Percentiles rank a stretch among this genome's conserved stretches.
Conservation (phyloP, 176 grass and related monocot species). For the Tuctoria greenei region DNA sequence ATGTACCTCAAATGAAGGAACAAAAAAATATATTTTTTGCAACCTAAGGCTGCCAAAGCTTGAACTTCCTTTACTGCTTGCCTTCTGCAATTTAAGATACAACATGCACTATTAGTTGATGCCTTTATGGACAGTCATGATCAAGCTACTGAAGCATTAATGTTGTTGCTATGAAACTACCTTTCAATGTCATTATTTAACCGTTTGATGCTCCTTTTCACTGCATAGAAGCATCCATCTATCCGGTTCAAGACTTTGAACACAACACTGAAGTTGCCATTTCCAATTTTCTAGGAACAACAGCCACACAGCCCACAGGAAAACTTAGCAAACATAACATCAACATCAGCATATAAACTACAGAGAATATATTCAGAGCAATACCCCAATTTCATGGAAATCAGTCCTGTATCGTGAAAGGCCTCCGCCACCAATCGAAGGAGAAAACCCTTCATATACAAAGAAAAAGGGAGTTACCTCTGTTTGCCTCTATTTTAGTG, state of each 20-base stretch:
- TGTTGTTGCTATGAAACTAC: conserved; percentile 38
- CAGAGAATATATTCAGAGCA: conserved; percentile 3
- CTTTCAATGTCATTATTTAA: conserved; percentile 85
- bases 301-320: conserved; percentile 16
- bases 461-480: not conserved
- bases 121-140: not conserved
- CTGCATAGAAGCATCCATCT: conserved; percentile 93
- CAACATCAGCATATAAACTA: conserved; percentile 1
- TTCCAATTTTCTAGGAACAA: conserved; percentile 79
- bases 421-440: conserved; percentile 60
- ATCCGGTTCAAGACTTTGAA: conserved; percentile 97
- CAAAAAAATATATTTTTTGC: not conserved
- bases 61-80: conserved; percentile 94
- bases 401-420: conserved; percentile 93
- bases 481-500: not conserved
- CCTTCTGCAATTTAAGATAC: conserved; percentile 61
- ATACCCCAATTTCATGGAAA: conserved; percentile 92
- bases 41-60: conserved; percentile 92
- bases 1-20: conserved; percentile 24
- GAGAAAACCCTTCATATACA: conserved; percentile 56
- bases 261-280: conserved; percentile 87
- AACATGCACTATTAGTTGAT: conserved; percentile 33
- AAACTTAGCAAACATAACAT: not conserved
- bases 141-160: conserved; percentile 12
- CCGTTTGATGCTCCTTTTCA: conserved; percentile 78